Evolutionary conservation across 441 rosid species (phyloP), one percentile per base, ranked within the genome.

Genomic region (Pelargonium fulgidum): DNA sequence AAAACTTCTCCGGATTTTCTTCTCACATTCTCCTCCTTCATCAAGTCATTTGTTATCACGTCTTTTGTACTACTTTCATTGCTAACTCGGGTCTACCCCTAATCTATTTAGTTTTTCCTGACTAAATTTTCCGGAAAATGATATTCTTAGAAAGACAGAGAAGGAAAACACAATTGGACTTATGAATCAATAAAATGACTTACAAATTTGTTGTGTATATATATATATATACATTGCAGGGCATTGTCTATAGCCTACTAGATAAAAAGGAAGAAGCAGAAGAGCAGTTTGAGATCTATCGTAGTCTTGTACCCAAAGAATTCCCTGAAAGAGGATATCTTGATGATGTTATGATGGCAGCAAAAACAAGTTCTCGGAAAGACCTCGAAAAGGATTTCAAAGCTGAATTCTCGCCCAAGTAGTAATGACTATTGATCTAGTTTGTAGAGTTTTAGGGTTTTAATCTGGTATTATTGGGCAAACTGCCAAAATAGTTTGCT

Each of bases 251-350:
- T 73, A 86, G 97, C 79, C 83, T 93, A 52, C 67, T 91, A 81
- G 93, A 86, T 64, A 85, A 80, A 70, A 80, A 89, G 65, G 68
- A 84, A 73, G 92, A 91, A 86, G 98, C 97, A 65, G 87, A 82
- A 39, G 81, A 89, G 78, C 95, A 83, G 70, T 89, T 93, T 70
- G 89, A 87, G 81, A 84, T 66, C 0, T 91, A 93, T 74, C 84
- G 66, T 67, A 83, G 88, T 78, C 93, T 93, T 69, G 87, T 85
- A 19, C 98, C 96, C 8, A 89, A 85, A 65, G 97, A 93, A 81
- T 89, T 88, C 82, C 97, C 96, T 0, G 85, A 87, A 62, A 88
- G 88, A 75, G 81, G 87, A 65, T 91, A 85, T 77, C 88, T 91
- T 6, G 95, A 93, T 9, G 93, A 91, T 71, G 87, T 89, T 69